These are phyloP conservation scores for Nicotiana obtusifolia DNA, from an alignment of 257 asterid species.

Conservation along the genomic window DNA sequence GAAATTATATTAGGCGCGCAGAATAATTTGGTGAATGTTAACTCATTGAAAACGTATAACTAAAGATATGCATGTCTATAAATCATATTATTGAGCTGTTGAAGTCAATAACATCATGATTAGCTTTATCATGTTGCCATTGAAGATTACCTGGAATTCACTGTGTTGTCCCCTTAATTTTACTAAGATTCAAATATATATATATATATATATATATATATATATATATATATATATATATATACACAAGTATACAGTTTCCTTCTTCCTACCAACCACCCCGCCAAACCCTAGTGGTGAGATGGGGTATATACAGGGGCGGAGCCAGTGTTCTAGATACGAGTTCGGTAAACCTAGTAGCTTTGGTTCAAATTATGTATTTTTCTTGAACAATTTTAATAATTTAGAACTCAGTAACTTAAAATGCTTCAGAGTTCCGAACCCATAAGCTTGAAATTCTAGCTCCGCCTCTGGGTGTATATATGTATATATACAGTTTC, in stretches of 20 bases:
- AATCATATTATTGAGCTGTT: background rate
- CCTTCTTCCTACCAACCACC: background rate
- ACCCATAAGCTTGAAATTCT: too few relatives aligned
- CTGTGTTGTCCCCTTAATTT: background rate
- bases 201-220: too few relatives aligned
- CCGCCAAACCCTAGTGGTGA: background rate
- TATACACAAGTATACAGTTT: background rate
- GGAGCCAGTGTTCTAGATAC: too few relatives aligned
- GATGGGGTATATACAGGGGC: too few relatives aligned
- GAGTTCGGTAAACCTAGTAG: too few relatives aligned
- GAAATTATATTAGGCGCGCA: background rate
- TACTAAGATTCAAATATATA: background rate
- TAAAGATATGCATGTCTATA: conserved; percentile 7
- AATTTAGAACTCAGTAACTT: too few relatives aligned
- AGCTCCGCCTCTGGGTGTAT: too few relatives aligned
- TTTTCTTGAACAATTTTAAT: too few relatives aligned
- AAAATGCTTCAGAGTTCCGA: too few relatives aligned
- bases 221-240: too few relatives aligned
- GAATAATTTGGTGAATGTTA: background rate
- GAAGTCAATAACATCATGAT: conserved; percentile 16
- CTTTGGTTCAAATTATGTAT: too few relatives aligned
- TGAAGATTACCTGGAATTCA: background rate
- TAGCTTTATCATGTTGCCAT: background rate
- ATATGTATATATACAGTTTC: background rate
- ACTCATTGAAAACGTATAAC: conserved; percentile 5